A percentile compares a stretch with the other conserved stretches of the same genome.
These are phyloP conservation scores for Dryas alaskensis DNA, from an alignment of 306 rosid genomes.

Conservation along the genomic window DNA sequence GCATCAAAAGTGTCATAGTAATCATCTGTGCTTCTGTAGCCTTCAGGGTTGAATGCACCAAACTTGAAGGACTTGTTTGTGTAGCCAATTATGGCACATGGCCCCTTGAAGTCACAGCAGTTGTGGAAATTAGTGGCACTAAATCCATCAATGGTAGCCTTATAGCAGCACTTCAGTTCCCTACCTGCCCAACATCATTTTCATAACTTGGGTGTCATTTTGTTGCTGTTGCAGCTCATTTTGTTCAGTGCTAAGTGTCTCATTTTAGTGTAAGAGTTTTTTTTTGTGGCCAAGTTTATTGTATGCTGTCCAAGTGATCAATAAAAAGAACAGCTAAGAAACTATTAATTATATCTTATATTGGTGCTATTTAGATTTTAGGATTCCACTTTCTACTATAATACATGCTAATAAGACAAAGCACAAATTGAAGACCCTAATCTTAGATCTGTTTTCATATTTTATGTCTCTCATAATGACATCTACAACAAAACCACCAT, in stretches of 20 bases:
- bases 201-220: neutral
- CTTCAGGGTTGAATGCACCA: slow-evolving; percentile 93
- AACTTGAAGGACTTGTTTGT: slow-evolving; percentile 79
- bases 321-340: neutral
- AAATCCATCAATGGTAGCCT: slow-evolving; percentile 75
- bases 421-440: neutral
- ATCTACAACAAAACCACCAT: slow-evolving; percentile 1
- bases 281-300: too few relatives aligned
- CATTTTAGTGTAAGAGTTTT: too few relatives aligned
- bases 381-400: slow-evolving; percentile 6
- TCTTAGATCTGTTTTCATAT: slow-evolving; percentile 10
- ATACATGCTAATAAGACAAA: neutral
- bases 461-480: slow-evolving; percentile 7
- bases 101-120: slow-evolving; percentile 85
- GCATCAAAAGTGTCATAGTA: slow-evolving; percentile 85
- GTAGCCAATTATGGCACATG: slow-evolving; percentile 83
- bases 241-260: too few relatives aligned
- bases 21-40: slow-evolving; percentile 92
- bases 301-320: neutral
- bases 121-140: slow-evolving; percentile 74
- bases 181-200: slow-evolving; percentile 46
- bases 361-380: neutral
- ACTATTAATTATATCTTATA: neutral
- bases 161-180: slow-evolving; percentile 86
- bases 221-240: neutral